A percentile compares a stretch with the other conserved stretches of the same genome.
Evolutionary conservation across 192 early-diverging fungal species (phyloP).

Genomic region (Nowakowskiella sp.): DNA sequence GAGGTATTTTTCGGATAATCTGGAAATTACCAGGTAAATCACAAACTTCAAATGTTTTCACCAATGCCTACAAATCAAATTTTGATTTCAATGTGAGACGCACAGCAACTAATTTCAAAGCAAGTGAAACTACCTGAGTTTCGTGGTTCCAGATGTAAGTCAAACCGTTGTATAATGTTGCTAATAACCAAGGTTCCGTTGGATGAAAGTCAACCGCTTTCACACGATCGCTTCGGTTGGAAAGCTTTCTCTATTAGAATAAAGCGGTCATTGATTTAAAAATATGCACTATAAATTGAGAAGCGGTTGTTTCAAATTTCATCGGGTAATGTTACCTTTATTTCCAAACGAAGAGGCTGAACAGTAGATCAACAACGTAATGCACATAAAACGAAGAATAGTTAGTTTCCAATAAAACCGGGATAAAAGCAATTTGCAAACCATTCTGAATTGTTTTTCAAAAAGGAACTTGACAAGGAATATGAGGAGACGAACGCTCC

Average conservation of each 20-base stretch:
- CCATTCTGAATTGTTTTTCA: too few relatives aligned
- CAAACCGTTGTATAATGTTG: conserved; percentile 92
- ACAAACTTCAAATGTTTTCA: conserved; percentile 95
- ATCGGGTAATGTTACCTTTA: too few relatives aligned
- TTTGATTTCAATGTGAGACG: too few relatives aligned
- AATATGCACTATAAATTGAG: not conserved
- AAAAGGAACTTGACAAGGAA: too few relatives aligned
- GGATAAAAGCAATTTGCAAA: too few relatives aligned
- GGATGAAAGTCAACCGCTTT: conserved; percentile 99
- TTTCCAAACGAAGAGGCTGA: too few relatives aligned
- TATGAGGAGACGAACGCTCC: too few relatives aligned
- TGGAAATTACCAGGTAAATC: conserved; percentile 69
- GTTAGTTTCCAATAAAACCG: too few relatives aligned
- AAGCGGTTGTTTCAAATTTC: too few relatives aligned
- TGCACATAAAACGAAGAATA: too few relatives aligned
- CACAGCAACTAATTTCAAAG: too few relatives aligned
- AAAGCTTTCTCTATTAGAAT: conserved; percentile 42
- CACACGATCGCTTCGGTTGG: conserved; percentile 78
- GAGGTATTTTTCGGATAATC: not conserved
- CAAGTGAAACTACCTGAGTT: conserved; percentile 78
- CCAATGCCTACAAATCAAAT: conserved; percentile 53
- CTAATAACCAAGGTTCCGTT: conserved; percentile 96
- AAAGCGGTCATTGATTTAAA: conserved; percentile 1
- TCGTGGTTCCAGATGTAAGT: conserved; percentile 99
- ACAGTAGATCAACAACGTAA: too few relatives aligned